Evolutionary conservation across 2,329 filamentous ascomycete species (phyloP), one percentile per base, ranked within the genome.

Genomic region (Volutella citrinella): DNA sequence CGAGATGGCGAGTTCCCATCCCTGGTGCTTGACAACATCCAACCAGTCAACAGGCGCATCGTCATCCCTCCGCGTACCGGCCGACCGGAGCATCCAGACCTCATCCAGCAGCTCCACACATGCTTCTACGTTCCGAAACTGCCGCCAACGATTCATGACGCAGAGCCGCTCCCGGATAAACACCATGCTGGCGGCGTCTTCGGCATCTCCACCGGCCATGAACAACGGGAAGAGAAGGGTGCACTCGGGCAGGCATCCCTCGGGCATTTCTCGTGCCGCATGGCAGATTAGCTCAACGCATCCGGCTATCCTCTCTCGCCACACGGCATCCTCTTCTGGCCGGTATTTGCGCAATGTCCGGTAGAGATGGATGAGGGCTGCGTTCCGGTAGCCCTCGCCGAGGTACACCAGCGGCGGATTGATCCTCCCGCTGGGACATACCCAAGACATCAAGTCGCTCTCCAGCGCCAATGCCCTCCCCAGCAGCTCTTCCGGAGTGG

Each of bases 181-280:
- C 14, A 34, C 30, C 12, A 46, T 33, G 12, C 38, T 21, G 3
- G 13, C 14, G 4, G 33, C 27, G n/a, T 40, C 27, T 12, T 38
- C 28, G 1, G 43, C 36, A n/a, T 46, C 40, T 17, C 40, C 40
- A 10, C 43, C 43, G 3, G 43, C 43, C 4, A 46, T 34, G 18
- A 46, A 43, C 3, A 46, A 22, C 5, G 43, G 43, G 14, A 46
- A 43, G 5, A 46, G 14, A 13, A 46, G 21, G 6, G 40, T 36
- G 29, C 42, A 45, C 19, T 45, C 42, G 4, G 31, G 32, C 14
- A 42, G 20, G 12, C 22, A 33, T 6, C 42, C 42, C 11, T 40
- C 36, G 8, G 35, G 30, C 22, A 38, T 27, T 22, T 20, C 16
- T 6, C 10, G 20, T 12, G 18, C 23, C 2, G 34, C 30, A 12